A percentile compares a stretch with the other conserved stretches of the same genome.
Conservation (phyloP, 768 basidiomycete species). For the Hericium rajendrae region DNA sequence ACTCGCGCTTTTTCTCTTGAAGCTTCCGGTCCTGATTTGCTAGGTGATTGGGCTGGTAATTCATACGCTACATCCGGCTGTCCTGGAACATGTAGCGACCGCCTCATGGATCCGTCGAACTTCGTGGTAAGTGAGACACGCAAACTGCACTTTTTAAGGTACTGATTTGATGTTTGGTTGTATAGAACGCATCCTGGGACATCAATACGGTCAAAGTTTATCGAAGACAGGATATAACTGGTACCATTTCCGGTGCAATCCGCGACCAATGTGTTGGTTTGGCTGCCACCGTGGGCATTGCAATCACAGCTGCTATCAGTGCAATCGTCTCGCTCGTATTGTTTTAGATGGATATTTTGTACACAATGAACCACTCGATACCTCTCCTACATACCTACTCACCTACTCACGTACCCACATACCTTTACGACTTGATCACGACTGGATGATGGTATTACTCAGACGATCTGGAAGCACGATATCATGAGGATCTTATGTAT, state of each 20-base stretch:
- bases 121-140: conserved; percentile 54
- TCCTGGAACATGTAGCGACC: conserved; percentile 60
- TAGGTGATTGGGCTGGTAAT: conserved; percentile 81
- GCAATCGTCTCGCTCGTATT: too few relatives aligned
- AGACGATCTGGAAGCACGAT: too few relatives aligned
- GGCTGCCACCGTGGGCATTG: too few relatives aligned
- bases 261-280: neutral
- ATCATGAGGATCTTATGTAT: too few relatives aligned
- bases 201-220: conserved; percentile 77
- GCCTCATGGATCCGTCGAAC: conserved; percentile 57
- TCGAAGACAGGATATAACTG: conserved; percentile 10
- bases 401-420: too few relatives aligned
- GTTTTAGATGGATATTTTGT: too few relatives aligned
- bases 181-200: conserved; percentile 70
- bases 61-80: conserved; percentile 66
- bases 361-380: too few relatives aligned
- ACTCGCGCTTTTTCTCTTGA: conserved; percentile 11
- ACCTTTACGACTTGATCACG: too few relatives aligned
- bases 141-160: neutral
- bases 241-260: conserved; percentile 5
- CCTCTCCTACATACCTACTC: too few relatives aligned
- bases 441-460: too few relatives aligned
- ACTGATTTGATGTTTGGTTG: neutral
- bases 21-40: conserved; percentile 5
- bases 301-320: too few relatives aligned